A percentile compares a stretch with the other conserved stretches of the same genome.
Evolutionary conservation across 2,329 filamentous ascomycete genomes (phyloP).

Genomic region (Aureobasidium sp.): DNA sequence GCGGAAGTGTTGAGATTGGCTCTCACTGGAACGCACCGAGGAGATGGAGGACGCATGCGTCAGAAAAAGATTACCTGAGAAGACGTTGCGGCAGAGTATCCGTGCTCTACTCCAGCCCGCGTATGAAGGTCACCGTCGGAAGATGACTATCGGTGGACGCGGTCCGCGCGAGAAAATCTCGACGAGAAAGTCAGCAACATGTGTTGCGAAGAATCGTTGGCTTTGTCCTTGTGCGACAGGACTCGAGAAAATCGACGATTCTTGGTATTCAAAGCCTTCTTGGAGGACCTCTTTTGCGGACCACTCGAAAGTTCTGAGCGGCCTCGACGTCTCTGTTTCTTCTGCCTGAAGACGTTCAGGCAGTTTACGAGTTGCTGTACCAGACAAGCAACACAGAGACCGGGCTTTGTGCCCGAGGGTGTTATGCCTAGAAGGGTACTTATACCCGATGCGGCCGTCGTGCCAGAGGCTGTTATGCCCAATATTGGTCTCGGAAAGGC

Average conservation of each 20-base stretch:
- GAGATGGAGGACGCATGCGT: background rate
- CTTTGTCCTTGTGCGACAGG: background rate
- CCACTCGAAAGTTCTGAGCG: background rate
- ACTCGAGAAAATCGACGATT: background rate
- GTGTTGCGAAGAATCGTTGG: background rate
- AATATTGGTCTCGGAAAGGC: background rate
- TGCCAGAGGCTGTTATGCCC: background rate
- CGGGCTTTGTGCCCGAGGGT: background rate
- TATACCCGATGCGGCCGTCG: background rate
- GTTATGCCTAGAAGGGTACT: background rate
- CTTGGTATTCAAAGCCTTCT: background rate
- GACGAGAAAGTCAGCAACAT: background rate
- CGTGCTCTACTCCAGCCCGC: background rate
- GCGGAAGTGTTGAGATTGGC: background rate
- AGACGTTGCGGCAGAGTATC: background rate
- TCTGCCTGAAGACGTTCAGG: background rate
- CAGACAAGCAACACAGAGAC: background rate
- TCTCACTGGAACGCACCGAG: background rate
- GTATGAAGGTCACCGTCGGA: background rate
- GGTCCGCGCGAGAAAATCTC: background rate
- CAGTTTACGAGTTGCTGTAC: background rate
- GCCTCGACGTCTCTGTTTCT: background rate
- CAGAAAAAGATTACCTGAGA: background rate
- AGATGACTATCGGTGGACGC: background rate
- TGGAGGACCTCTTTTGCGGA: conserved; percentile 7